Percentiles rank a stretch among this genome's conserved stretches.
phyloP scores from a whole-genome alignment of 805 yeast genomes.

The Wilhelminamyces savonicus region DNA sequence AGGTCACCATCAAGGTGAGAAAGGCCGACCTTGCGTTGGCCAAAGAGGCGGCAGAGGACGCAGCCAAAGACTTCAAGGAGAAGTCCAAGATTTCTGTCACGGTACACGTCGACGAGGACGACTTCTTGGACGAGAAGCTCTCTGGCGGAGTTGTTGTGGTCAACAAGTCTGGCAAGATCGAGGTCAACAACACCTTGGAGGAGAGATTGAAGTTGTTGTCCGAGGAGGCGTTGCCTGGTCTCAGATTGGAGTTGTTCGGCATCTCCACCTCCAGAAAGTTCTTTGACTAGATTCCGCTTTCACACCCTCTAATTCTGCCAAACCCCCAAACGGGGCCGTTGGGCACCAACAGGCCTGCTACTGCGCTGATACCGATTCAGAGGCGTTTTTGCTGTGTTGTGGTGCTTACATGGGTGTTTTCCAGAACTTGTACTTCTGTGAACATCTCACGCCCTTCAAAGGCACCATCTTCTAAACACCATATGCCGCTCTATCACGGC shows the following conservation, averaged over 20 bases:
- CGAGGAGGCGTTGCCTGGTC: constrained; percentile 85
- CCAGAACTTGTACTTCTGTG: too few species aligned
- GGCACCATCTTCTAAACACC: too few species aligned
- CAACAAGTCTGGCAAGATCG: constrained; percentile 74
- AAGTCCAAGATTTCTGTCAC: constrained; percentile 53
- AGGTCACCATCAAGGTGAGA: constrained; percentile 60
- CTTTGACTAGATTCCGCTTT: constrained; percentile 73
- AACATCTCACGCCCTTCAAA: too few species aligned
- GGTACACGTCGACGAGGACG: constrained; percentile 49
- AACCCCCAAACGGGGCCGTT: too few species aligned
- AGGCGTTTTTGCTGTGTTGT: too few species aligned
- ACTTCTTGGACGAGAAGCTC: constrained; percentile 52
- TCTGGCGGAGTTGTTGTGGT: constrained; percentile 83
- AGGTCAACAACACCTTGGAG: constrained; percentile 87
- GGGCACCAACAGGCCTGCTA: too few species aligned
- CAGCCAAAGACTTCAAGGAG: constrained; percentile 57
- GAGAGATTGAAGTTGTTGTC: constrained; percentile 83
- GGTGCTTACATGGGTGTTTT: too few species aligned
- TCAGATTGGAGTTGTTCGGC: constrained; percentile 86
- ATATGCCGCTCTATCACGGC: too few species aligned
- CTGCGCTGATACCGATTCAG: too few species aligned
- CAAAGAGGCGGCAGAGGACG: constrained; percentile 54
- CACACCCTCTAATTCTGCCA: too few species aligned
- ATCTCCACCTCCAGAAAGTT: constrained; percentile 81
- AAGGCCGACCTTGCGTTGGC: constrained; percentile 58